Conservation (phyloP, 2,329 filamentous ascomycete species). For the Aspergillus sp. region DNA sequence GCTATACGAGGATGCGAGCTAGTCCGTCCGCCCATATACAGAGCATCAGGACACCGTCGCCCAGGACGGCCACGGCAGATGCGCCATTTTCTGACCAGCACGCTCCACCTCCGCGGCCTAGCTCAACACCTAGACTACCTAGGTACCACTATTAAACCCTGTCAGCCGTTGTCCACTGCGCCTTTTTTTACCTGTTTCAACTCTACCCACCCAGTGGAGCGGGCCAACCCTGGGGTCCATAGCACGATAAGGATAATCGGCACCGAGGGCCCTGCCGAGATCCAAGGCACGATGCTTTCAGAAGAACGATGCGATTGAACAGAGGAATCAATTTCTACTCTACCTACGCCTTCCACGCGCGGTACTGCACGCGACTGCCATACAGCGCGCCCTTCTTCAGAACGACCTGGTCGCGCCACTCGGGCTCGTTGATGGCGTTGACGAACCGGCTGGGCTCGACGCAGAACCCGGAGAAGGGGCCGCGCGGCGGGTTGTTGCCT, state of each 20-base stretch:
- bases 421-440: constrained; percentile 78
- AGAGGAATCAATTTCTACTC: too few species aligned
- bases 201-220: not conserved
- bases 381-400: constrained; percentile 83
- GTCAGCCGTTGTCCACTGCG: too few species aligned
- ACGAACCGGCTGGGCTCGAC: constrained; percentile 90
- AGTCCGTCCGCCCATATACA: too few species aligned
- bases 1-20: too few species aligned
- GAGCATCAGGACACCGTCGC: too few species aligned
- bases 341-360: constrained; percentile 69
- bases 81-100: not conserved
- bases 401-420: constrained; percentile 75
- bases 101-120: not conserved
- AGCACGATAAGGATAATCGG: constrained; percentile 15
- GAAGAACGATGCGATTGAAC: too few species aligned
- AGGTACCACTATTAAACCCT: too few species aligned
- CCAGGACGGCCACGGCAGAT: not conserved
- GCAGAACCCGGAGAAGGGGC: constrained; percentile 75
- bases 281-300: too few species aligned
- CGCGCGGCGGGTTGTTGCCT: constrained; percentile 60
- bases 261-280: constrained; percentile 4
- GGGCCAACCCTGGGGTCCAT: constrained; percentile 7
- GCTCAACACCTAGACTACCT: not conserved
- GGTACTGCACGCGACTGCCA: constrained; percentile 78
- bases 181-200: too few species aligned